Evolutionary conservation across 306 rosid genomes (phyloP).

Genomic region (Adenanthera pavonina): DNA sequence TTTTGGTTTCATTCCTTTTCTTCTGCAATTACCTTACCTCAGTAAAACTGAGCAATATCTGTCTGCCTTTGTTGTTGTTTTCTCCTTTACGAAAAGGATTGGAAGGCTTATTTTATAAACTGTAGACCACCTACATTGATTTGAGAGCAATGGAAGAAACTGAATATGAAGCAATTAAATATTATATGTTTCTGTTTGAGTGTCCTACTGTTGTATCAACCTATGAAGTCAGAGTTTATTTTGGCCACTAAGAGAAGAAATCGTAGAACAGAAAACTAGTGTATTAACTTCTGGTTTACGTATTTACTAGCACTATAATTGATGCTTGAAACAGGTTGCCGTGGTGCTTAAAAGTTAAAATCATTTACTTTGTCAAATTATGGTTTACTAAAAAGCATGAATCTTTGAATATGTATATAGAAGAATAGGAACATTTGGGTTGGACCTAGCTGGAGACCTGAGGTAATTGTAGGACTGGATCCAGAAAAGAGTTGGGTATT

Average conservation of each 20-base stretch:
- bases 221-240: neutral
- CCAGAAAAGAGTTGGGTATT: no score
- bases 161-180: conserved; percentile 2
- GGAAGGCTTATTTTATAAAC: conserved; percentile 19
- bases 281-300: neutral
- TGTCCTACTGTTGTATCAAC: neutral
- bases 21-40: neutral
- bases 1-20: conserved; percentile 6
- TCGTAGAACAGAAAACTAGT: neutral
- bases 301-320: neutral
- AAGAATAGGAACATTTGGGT: neutral
- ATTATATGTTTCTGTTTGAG: neutral
- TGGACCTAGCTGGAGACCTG: neutral
- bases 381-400: neutral
- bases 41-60: neutral
- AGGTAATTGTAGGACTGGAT: no score
- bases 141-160: neutral
- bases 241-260: neutral
- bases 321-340: neutral
- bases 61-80: neutral
- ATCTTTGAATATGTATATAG: neutral
- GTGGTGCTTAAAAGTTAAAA: neutral
- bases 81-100: neutral
- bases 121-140: neutral
- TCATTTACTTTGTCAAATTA: neutral